Conservation (phyloP, 192 early-diverging fungal species). For the Obelidium mucronatum region DNA sequence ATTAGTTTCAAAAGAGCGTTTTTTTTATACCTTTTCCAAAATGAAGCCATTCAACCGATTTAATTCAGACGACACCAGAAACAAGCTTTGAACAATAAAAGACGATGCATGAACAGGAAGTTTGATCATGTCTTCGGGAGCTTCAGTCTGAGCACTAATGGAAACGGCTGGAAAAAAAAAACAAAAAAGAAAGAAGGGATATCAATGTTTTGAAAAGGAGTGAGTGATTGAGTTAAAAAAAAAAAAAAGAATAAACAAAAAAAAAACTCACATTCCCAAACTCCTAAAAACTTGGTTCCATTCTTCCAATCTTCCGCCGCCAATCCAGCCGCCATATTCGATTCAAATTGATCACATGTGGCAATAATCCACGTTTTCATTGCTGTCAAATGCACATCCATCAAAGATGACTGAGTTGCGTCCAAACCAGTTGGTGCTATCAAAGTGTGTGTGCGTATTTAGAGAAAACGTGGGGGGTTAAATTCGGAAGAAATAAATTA, state of each 20-base stretch:
- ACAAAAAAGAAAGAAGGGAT: neutral
- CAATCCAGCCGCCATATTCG: neutral
- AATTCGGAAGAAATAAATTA: too few relatives aligned
- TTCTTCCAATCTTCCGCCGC: conserved; percentile 5
- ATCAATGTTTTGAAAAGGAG: neutral
- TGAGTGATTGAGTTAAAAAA: neutral
- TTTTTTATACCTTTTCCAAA: conserved; percentile 54
- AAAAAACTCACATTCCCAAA: conserved; percentile 13
- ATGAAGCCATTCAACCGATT: conserved; percentile 51
- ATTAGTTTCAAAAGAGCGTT: neutral
- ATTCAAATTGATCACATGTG: conserved; percentile 6
- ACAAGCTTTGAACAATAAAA: conserved; percentile 50
- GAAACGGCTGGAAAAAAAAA: neutral
- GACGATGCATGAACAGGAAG: conserved; percentile 54
- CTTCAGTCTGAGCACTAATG: conserved; percentile 2
- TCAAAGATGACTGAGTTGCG: neutral
- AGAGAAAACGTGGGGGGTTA: neutral
- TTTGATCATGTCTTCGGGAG: conserved; percentile 14
- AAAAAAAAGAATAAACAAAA: neutral
- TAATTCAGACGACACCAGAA: conserved; percentile 53
- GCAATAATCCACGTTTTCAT: conserved; percentile 18
- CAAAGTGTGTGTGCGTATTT: neutral
- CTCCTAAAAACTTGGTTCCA: conserved; percentile 9
- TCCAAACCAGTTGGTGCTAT: neutral
- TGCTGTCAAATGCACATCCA: conserved; percentile 6